phyloP scores from a whole-genome alignment of 257 asterid genomes.

The Rauvolfia tetraphylla region DNA sequence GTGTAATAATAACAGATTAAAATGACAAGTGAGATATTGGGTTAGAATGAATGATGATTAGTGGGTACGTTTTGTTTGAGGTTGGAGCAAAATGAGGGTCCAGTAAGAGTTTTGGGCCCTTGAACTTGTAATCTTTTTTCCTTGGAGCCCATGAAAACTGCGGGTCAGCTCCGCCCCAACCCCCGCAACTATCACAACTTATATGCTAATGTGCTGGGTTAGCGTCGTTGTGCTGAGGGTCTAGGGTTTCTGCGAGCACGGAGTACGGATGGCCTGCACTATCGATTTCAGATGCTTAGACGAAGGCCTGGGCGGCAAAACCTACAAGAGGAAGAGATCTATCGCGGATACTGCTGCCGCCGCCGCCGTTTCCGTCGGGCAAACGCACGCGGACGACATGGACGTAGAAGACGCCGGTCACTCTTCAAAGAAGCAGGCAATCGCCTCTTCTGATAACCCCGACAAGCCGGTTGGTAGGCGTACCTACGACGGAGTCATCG shows the following conservation, averaged over 20 bases:
- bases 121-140: too few species aligned
- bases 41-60: too few species aligned
- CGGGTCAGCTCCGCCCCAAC: not conserved
- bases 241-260: not conserved
- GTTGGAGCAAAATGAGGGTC: too few species aligned
- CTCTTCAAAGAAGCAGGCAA: constrained; percentile 65
- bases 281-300: constrained; percentile 80
- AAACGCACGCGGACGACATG: constrained; percentile 39
- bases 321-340: constrained; percentile 78
- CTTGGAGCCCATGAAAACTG: too few species aligned
- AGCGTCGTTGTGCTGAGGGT: not conserved
- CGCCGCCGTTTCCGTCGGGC: constrained; percentile 2
- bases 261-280: constrained; percentile 65
- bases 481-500: constrained; percentile 84
- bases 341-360: constrained; percentile 25
- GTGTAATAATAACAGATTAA: too few species aligned
- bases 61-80: too few species aligned
- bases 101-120: too few species aligned
- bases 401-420: constrained; percentile 26
- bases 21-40: too few species aligned
- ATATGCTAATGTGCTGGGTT: too few species aligned
- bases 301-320: constrained; percentile 92
- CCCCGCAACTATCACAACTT: too few species aligned
- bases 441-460: constrained; percentile 50
- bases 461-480: constrained; percentile 65